Evolutionary conservation across 176 grass and related monocot genomes (phyloP), one percentile per base, ranked within the genome.

Genomic region (Aegilops sharonensis): DNA sequence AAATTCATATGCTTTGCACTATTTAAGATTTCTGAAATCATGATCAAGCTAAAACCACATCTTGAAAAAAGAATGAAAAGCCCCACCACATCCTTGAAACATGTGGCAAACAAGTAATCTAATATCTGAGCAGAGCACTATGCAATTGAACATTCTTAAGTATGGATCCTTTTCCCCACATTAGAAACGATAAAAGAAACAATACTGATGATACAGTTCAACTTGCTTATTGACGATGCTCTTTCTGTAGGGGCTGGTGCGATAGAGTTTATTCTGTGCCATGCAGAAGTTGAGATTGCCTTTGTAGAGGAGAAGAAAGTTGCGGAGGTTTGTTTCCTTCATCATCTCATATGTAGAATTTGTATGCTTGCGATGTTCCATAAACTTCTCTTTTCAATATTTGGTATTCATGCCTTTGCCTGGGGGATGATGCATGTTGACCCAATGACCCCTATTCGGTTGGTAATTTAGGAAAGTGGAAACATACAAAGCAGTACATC

Each of bases 231-330:
- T 69, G 15, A 45, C 65, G 15, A 85, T 85, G 20, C 32, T 52
- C 73, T 86, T 73, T 40, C 56, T 94, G 54, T 76, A 97, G 95
- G 95, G 78, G 90, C 89, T 81, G 91, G 85, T 79, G 95, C 95
- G 9, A 85, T 97, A 83, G 95, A 97, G 83, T 97, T 97, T 65
- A 93, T 97, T 91, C 56, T 97, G 76, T 94, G 84, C 78, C 95
- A 97, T 85, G 92, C 92, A 50, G 95, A 94, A 87, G 92, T 94
- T 91, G 86, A 91, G 48, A 97, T 97, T 90, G 89, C 87, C 76
- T 97, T 97, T 88, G 79, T 57, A 17, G 92, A 97, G 75, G 95
- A 94, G 54, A 97, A 91, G 74, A 97, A 94, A 80, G 81, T 93
- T n/a, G 79, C 62, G 0, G 89, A 90, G 91, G 95, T 97, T 88